A percentile compares a stretch with the other conserved stretches of the same genome.
These are phyloP conservation scores for Pseudoneurospora amorphoporcata DNA, from an alignment of 495 filamentous ascomycete genomes.

Conservation along the genomic window DNA sequence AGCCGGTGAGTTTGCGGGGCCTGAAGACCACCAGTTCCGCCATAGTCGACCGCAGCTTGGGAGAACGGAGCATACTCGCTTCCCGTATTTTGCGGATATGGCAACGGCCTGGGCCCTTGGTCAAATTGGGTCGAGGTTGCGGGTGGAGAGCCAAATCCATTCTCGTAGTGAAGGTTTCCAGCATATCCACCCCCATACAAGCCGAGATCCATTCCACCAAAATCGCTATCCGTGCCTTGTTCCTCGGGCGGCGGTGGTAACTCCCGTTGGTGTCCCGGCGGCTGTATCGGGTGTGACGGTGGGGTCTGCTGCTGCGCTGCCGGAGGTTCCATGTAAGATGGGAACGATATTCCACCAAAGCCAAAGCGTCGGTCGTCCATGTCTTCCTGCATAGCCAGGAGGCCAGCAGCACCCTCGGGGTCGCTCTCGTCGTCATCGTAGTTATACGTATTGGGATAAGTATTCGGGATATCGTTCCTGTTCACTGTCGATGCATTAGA, in stretches of 20 bases:
- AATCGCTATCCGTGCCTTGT: constrained; percentile 59
- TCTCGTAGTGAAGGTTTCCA: constrained; percentile 62
- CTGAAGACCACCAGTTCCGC: constrained; percentile 74
- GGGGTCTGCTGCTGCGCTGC: background rate
- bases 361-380: constrained; percentile 67
- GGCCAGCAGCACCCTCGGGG: constrained; percentile 76
- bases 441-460: constrained; percentile 21
- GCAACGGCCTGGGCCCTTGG: constrained; percentile 22
- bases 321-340: constrained; percentile 14
- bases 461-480: constrained; percentile 23
- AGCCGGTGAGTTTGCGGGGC: constrained; percentile 59
- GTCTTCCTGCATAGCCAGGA: constrained; percentile 76
- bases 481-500: constrained; percentile 41
- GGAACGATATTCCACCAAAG: constrained; percentile 21
- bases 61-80: constrained; percentile 30
- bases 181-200: constrained; percentile 67
- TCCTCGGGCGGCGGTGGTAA: constrained; percentile 30
- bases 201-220: constrained; percentile 59
- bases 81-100: constrained; percentile 26
- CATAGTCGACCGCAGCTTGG: constrained; percentile 51
- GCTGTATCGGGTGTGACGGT: background rate
- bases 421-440: constrained; percentile 63
- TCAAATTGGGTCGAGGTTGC: constrained; percentile 15
- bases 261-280: constrained; percentile 3
- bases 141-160: constrained; percentile 39